phyloP scores from a whole-genome alignment of 108 stramenopile genomes.

The Cylindrotheca closterium region DNA sequence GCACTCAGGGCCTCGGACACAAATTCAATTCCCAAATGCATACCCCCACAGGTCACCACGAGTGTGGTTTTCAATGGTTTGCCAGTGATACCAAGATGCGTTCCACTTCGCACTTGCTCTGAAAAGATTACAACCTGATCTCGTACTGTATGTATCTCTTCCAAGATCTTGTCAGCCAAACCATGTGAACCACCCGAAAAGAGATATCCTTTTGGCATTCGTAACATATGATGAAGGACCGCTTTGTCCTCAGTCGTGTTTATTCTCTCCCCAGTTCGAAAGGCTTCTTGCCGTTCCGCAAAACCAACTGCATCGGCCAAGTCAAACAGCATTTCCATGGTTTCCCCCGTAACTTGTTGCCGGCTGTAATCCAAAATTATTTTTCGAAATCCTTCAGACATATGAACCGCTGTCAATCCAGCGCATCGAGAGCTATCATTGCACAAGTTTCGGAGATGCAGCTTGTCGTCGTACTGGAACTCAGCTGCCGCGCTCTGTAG shows the following conservation, averaged over 20 bases:
- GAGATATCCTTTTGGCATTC: slow-evolving; percentile 68
- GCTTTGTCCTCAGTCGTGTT: slow-evolving; percentile 69
- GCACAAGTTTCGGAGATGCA: slow-evolving; percentile 76
- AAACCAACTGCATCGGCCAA: slow-evolving; percentile 88
- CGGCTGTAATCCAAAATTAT: slow-evolving; percentile 95
- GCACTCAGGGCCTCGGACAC: slow-evolving; percentile 90
- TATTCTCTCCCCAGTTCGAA: slow-evolving; percentile 66
- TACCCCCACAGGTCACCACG: slow-evolving; percentile 90
- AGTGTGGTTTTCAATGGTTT: slow-evolving; percentile 83
- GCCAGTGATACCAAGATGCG: slow-evolving; percentile 79
- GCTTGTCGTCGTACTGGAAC: slow-evolving; percentile 74
- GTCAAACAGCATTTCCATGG: slow-evolving; percentile 92
- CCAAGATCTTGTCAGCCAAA: slow-evolving; percentile 69
- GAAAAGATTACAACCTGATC: slow-evolving; percentile 73
- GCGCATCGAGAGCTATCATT: slow-evolving; percentile 75
- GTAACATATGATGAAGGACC: slow-evolving; percentile 75
- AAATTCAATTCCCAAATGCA: slow-evolving; percentile 92
- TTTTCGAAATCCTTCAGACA: slow-evolving; percentile 45
- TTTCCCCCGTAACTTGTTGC: slow-evolving; percentile 93
- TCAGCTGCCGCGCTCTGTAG: slow-evolving; percentile 61
- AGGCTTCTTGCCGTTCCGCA: slow-evolving; percentile 68
- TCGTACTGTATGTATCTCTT: slow-evolving; percentile 71
- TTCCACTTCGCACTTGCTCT: slow-evolving; percentile 70
- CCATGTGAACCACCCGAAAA: slow-evolving; percentile 27
- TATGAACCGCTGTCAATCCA: slow-evolving; percentile 66